phyloP scores from a whole-genome alignment of 1,284 basidiomycete genomes.

The Trichosporon faecale region DNA sequence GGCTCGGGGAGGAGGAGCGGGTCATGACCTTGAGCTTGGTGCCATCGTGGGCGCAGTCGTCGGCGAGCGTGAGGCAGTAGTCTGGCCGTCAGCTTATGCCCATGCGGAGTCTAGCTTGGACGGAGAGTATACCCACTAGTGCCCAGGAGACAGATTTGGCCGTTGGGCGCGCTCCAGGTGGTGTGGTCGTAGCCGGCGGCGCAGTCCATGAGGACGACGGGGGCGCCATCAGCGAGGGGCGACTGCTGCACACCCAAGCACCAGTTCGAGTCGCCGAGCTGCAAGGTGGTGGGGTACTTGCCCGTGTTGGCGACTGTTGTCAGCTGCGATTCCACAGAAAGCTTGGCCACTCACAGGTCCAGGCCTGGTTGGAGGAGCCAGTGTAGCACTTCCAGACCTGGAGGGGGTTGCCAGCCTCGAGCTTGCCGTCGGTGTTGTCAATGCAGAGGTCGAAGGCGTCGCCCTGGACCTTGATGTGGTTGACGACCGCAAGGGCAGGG shows the following conservation, averaged over 20 bases:
- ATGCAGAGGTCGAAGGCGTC: background rate
- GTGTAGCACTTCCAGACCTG: slow-evolving; percentile 2
- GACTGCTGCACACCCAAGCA: slow-evolving; percentile 2
- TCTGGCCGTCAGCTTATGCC: background rate
- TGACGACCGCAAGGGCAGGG: background rate
- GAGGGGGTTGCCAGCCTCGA: background rate
- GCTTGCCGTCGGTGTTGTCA: background rate
- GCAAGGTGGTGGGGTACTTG: background rate
- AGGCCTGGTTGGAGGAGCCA: background rate
- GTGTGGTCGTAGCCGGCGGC: slow-evolving; percentile 5
- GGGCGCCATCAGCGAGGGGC: background rate
- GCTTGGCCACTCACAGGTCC: background rate
- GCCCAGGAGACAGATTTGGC: slow-evolving; percentile 1
- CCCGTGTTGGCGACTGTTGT: background rate
- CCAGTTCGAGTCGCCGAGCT: background rate
- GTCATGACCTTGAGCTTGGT: slow-evolving; percentile 8
- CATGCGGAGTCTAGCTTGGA: background rate
- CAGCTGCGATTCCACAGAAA: background rate
- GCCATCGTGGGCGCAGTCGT: slow-evolving; percentile 9
- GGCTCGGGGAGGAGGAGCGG: background rate
- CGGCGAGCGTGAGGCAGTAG: slow-evolving; percentile 5
- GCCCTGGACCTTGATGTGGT: background rate
- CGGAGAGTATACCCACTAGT: background rate
- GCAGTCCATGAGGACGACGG: background rate
- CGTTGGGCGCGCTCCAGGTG: slow-evolving; percentile 2